These are phyloP conservation scores for Arabidopsis suecica DNA, from an alignment of 345 rosid species.

Conservation along the genomic window DNA sequence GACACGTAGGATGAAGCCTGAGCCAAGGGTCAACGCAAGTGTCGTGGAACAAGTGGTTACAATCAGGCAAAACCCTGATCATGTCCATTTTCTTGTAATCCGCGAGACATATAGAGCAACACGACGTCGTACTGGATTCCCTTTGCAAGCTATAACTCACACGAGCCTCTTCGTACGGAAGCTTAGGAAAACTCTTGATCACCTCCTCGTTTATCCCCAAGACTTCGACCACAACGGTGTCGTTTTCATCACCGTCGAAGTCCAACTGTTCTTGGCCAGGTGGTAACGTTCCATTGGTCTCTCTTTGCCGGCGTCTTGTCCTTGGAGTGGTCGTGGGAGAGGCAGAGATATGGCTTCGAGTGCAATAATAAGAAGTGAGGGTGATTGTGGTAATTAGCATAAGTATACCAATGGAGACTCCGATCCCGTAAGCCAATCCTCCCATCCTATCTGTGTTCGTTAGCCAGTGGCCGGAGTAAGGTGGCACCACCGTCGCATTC, in stretches of 20 bases:
- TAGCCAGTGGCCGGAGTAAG: slow-evolving; percentile 20
- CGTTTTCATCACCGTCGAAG: slow-evolving; percentile 12
- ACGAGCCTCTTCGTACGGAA: slow-evolving; percentile 69
- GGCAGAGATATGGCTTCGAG: slow-evolving; percentile 36
- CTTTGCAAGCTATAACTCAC: slow-evolving; percentile 41
- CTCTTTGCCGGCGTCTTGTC: slow-evolving; percentile 33
- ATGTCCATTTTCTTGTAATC: slow-evolving; percentile 69
- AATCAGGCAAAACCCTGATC: slow-evolving; percentile 72
- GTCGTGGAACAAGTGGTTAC: slow-evolving; percentile 72
- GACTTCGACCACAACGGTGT: slow-evolving; percentile 45
- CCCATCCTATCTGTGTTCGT: slow-evolving; percentile 40
- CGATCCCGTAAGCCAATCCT: slow-evolving; percentile 58
- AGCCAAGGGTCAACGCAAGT: slow-evolving; percentile 89
- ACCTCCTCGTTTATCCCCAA: slow-evolving; percentile 72
- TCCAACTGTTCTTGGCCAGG: slow-evolving; percentile 19
- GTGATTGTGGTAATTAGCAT: slow-evolving; percentile 52
- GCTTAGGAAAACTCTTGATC: slow-evolving; percentile 69
- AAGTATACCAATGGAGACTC: slow-evolving; percentile 56
- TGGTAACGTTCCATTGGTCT: slow-evolving; percentile 2
- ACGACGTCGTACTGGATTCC: slow-evolving; percentile 54
- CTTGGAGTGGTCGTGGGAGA: slow-evolving; percentile 35
- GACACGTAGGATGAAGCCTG: slow-evolving; percentile 71
- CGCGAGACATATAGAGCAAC: slow-evolving; percentile 84
- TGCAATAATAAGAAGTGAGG: slow-evolving; percentile 53
- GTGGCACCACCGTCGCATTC: slow-evolving; percentile 30